Conservation (phyloP, 306 rosid species). For the Citrullus amarus region DNA sequence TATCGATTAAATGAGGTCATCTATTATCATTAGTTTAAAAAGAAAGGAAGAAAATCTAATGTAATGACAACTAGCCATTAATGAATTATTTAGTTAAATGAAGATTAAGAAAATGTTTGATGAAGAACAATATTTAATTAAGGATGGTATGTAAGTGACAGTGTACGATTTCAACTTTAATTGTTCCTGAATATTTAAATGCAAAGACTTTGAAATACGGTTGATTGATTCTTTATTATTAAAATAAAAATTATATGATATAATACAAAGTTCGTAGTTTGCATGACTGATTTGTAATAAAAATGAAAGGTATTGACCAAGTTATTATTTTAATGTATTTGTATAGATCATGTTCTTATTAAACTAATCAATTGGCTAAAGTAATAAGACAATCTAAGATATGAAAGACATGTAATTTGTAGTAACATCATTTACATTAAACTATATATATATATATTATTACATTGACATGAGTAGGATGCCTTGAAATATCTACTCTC, state of each 20-base stretch:
- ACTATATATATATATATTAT: neutral
- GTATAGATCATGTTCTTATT: neutral
- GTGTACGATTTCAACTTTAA: conserved; percentile 2
- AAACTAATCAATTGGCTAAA: neutral
- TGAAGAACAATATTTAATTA: neutral
- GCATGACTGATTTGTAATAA: neutral
- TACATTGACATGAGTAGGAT: conserved; percentile 2
- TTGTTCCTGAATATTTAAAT: neutral
- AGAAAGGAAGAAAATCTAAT: neutral
- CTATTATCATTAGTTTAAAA: neutral
- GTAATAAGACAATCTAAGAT: neutral
- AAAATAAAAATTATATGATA: neutral
- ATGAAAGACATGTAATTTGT: neutral
- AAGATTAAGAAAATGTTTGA: neutral
- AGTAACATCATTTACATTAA: neutral
- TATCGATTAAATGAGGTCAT: neutral
- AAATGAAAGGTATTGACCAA: neutral
- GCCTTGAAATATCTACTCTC: neutral
- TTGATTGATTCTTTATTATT: neutral
- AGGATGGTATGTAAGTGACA: neutral
- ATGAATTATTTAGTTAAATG: neutral
- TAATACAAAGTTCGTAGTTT: neutral
- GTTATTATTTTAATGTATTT: neutral
- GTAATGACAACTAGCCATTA: neutral
- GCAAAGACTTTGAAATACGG: neutral